Base-by-base conservation (phyloP, 805 yeast genomes). In the Candida patagonica region DNA sequence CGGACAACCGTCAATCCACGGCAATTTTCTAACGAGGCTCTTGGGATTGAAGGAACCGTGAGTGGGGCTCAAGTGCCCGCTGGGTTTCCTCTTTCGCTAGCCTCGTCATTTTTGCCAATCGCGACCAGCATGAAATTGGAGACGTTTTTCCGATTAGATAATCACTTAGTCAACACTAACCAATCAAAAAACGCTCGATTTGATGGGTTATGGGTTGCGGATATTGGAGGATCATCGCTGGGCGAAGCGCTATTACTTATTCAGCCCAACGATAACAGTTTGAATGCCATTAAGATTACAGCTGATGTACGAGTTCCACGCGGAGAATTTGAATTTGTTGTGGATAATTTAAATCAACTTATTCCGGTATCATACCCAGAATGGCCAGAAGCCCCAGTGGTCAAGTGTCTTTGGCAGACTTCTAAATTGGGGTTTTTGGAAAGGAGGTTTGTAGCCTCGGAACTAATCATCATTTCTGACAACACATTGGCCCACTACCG, bases 171-270 rank as follows among this genome's bases (percentile, higher is more conserved):
- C 17, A 27, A 30, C 8, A 47, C 46, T n/a, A n/a, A n/a, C n/a
- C n/a, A n/a, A n/a, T n/a, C n/a, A n/a, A n/a, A n/a, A n/a, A n/a
- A n/a, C n/a, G n/a, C n/a, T n/a, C n/a, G n/a, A n/a, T n/a, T n/a
- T n/a, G n/a, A 47, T n/a, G 60, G 60, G 6, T 24, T 56, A 5
- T 56, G 60, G 60, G 34, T 53, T 20, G 52, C 47, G 16, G 52
- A 52, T 23, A 41, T 37, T 30, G 48, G 40, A 13, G 33, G 38
- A 15, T 42, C 37, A 15, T 48, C 50, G 8, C 43, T 23, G 29
- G 46, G 50, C 7, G 49, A 52, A 36, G 47, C 54, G 19, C 9
- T 49, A 1, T 40, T 54, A 13, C 43, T 53, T 23, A 49, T 45
- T 29, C 60, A 55, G 42, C 49, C 51, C 9, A 33, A 42, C 10